Percentiles rank a stretch among this genome's conserved stretches.
phyloP scores from a whole-genome alignment of 352 stramenopile genomes.

The Phytophthora multivora region DNA sequence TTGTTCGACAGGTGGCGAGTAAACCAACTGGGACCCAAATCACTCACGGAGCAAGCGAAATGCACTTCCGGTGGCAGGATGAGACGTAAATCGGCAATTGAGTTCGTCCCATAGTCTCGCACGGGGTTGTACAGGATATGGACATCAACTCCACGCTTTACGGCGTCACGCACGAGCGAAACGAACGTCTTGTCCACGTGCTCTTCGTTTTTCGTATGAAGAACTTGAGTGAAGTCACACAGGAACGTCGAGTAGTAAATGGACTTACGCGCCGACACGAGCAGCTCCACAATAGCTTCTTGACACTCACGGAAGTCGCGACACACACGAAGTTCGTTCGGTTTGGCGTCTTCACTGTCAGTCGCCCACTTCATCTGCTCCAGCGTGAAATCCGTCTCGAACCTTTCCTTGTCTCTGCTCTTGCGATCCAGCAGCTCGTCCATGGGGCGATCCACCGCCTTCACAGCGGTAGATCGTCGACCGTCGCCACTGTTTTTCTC shows the following conservation, averaged over 20 bases:
- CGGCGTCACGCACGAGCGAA: constrained; percentile 58
- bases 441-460: constrained; percentile 31
- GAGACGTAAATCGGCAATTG: constrained; percentile 47
- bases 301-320: constrained; percentile 74
- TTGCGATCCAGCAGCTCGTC: constrained; percentile 29
- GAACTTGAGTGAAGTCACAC: constrained; percentile 72
- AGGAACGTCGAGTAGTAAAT: constrained; percentile 87
- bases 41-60: constrained; percentile 67
- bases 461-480: constrained; percentile 18
- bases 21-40: constrained; percentile 57
- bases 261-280: constrained; percentile 55
- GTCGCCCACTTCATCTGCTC: constrained; percentile 65
- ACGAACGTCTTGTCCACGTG: constrained; percentile 57
- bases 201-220: constrained; percentile 36
- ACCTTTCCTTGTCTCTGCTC: constrained; percentile 19
- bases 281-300: constrained; percentile 55
- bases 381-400: constrained; percentile 60
- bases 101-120: constrained; percentile 73
- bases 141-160: constrained; percentile 66
- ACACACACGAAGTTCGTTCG: constrained; percentile 39
- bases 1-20: constrained; percentile 73
- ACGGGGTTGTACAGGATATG: constrained; percentile 79
- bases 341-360: constrained; percentile 24
- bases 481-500: constrained; percentile 13
- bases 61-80: constrained; percentile 55